Conservation (phyloP, 495 filamentous ascomycete species). For the Oidiodendron maius region DNA sequence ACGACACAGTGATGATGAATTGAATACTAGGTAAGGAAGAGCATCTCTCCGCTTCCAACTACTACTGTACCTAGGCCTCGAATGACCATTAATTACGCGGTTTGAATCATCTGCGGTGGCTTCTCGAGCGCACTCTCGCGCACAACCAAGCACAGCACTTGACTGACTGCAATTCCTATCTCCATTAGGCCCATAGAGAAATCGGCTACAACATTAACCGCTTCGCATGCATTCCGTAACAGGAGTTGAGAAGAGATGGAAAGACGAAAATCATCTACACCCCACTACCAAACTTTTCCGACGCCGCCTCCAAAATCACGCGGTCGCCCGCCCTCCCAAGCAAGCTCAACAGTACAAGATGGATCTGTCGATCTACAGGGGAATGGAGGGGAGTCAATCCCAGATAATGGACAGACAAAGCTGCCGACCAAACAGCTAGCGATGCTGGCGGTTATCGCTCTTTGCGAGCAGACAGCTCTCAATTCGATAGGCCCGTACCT, state of each 20-base stretch:
- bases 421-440: slow-evolving; percentile 78
- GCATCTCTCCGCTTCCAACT: too few relatives aligned
- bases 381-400: slow-evolving; percentile 19
- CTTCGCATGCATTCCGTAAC: too few relatives aligned
- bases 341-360: slow-evolving; percentile 16
- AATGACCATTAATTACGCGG: too few relatives aligned
- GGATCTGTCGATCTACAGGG: slow-evolving; percentile 5
- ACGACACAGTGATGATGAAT: too few relatives aligned
- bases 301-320: slow-evolving; percentile 79
- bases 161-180: too few relatives aligned
- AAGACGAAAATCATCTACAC: slow-evolving; percentile 62
- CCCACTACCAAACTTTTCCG: slow-evolving; percentile 92
- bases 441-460: slow-evolving; percentile 79
- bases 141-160: too few relatives aligned
- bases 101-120: too few relatives aligned
- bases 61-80: too few relatives aligned
- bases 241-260: slow-evolving; percentile 8
- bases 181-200: too few relatives aligned
- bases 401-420: slow-evolving; percentile 51
- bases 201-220: too few relatives aligned
- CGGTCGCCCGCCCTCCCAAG: slow-evolving; percentile 10
- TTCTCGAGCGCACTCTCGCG: too few relatives aligned
- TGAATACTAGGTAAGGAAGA: too few relatives aligned
- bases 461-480: slow-evolving; percentile 91
- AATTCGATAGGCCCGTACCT: slow-evolving; percentile 97